Percentiles rank a stretch among this genome's conserved stretches.
Conservation (phyloP, 768 basidiomycete genomes). For the Coprinellus micaceus region DNA sequence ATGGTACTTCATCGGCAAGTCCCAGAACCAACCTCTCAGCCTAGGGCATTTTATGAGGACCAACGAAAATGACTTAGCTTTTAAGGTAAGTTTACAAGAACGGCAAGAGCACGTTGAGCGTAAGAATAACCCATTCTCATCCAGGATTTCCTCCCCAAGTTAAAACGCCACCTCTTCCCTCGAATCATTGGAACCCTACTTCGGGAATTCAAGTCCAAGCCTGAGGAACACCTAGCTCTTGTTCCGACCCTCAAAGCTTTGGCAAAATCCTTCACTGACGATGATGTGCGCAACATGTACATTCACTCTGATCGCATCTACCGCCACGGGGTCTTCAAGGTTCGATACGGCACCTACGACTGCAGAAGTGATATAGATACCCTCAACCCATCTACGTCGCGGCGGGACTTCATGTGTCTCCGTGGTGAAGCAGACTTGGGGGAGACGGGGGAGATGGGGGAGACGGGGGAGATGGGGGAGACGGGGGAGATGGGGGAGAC, state of each 20-base stretch:
- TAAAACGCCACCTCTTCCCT: slow-evolving; percentile 31
- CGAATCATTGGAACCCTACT: slow-evolving; percentile 15
- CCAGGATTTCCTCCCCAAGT: slow-evolving; percentile 26
- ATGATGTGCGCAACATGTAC: not conserved
- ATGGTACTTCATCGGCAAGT: no score
- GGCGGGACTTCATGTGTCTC: not conserved
- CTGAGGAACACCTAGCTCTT: not conserved
- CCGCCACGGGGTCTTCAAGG: slow-evolving; percentile 7
- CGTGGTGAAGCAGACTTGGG: no score
- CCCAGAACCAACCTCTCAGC: no score
- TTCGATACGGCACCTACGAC: slow-evolving; percentile 18
- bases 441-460: no score
- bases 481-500: no score
- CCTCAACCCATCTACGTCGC: slow-evolving; percentile 8
- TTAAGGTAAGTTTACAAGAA: no score
- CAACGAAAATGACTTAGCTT: no score
- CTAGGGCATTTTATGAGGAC: no score
- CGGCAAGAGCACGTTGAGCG: not conserved
- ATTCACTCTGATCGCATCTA: slow-evolving; percentile 7
- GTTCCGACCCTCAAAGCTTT: not conserved
- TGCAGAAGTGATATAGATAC: slow-evolving; percentile 13
- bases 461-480: no score
- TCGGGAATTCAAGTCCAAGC: not conserved
- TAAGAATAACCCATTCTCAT: no score
- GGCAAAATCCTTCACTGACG: not conserved